Evolutionary conservation across 2,329 filamentous ascomycete species (phyloP), one percentile per base, ranked within the genome.

Genomic region (Pseudogymnoascus sp.): DNA sequence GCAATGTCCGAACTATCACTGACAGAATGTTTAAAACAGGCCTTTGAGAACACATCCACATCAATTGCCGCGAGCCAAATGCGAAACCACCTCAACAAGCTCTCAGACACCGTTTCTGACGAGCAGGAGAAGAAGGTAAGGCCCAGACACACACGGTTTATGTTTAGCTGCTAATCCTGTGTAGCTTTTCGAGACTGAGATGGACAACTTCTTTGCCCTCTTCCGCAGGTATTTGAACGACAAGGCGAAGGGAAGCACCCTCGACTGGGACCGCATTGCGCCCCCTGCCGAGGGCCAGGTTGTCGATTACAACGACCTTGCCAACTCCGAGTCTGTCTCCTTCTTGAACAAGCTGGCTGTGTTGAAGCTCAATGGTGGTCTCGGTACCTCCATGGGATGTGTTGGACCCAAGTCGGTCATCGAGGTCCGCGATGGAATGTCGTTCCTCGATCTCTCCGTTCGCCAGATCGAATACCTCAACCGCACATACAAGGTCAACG

Each of bases 171-270:
- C 65, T 67, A 66, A 69, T 63, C 63, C 16, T n/a, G 53, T 63
- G 59, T 69, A 91, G 90, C 86, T 95, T 69, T 97, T 97, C 77
- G 93, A 97, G 81, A 95, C 92, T 4, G 93, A 99, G 80, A 97
- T 97, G 92, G 94, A 99, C 85, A 99, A 99, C 87, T 99, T 99
- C 84, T 99, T 99, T 76, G 89, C 92, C 66, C 89, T 99, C 66
- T 99, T 99, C 88, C 90, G 94, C 75, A 87, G 94, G 79, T 99
- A 97, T 79, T 82, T 99, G 67, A 97, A 97, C 76, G 94, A 97
- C 82, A 96, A 97, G 84, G 93, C 94, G 74, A 97, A 97, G 86
- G 92, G 93, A 77, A 97, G 94, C 76, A 86, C 86, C 61, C 85
- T 94, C 70, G 91, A 96, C 77, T 99, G 94, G 94, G 92, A 95